These are phyloP conservation scores for Coniochaeta sp. DNA, from an alignment of 2,329 filamentous ascomycete genomes.

Conservation along the genomic window DNA sequence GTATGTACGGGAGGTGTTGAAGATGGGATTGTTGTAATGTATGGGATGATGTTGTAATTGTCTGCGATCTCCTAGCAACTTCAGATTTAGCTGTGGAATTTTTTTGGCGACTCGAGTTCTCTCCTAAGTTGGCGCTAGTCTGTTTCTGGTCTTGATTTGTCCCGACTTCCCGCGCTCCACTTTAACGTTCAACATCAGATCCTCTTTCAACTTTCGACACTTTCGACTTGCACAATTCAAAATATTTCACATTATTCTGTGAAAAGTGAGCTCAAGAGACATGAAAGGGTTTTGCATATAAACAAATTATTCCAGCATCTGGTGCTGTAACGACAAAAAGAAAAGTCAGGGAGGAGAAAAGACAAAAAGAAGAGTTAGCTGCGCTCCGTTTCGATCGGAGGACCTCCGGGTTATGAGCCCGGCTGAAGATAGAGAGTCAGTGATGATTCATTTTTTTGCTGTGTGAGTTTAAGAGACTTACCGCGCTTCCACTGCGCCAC, in stretches of 20 bases:
- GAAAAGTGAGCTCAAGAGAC: too few species aligned
- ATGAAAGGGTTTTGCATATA: too few species aligned
- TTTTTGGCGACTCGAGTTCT: not conserved
- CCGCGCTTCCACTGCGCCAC: conserved; percentile 2
- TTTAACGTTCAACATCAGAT: not conserved
- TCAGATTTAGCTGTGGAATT: not conserved
- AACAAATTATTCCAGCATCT: too few species aligned
- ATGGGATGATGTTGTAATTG: not conserved
- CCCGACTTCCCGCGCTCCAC: too few species aligned
- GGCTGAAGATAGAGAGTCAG: not conserved
- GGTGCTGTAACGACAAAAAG: too few species aligned
- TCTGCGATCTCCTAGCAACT: not conserved
- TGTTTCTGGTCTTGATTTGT: too few species aligned
- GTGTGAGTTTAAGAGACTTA: not conserved
- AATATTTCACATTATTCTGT: too few species aligned
- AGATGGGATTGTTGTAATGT: not conserved
- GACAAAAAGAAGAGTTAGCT: not conserved
- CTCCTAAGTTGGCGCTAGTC: not conserved
- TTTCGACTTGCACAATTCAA: too few species aligned
- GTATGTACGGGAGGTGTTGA: not conserved
- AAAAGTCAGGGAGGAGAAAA: not conserved
- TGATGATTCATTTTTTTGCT: not conserved
- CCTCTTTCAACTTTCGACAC: too few species aligned
- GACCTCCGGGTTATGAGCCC: conserved; percentile 2
- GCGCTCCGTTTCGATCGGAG: conserved; percentile 2